Evolutionary conservation across 306 rosid genomes (phyloP).

Genomic region (Herpetospermum pedunculosum): DNA sequence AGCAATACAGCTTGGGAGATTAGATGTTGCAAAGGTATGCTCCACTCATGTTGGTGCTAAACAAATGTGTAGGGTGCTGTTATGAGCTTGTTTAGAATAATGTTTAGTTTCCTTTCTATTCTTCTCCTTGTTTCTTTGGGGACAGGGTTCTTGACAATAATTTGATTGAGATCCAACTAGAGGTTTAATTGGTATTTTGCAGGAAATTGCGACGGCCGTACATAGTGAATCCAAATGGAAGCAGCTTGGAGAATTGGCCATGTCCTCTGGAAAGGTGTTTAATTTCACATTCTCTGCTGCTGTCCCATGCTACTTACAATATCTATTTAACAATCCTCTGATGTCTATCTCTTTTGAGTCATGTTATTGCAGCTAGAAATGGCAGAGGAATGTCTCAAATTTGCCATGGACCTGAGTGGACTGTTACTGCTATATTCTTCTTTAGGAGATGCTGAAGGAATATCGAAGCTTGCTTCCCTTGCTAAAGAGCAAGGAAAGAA

Average conservation of each 20-base stretch:
- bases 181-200: constrained; percentile 2
- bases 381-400: constrained; percentile 92
- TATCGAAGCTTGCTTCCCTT: constrained; percentile 69
- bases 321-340: not conserved
- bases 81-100: not conserved
- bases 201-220: constrained; percentile 73
- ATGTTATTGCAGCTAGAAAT: constrained; percentile 72
- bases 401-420: constrained; percentile 96
- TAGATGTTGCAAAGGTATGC: constrained; percentile 89
- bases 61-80: not conserved
- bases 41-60: constrained; percentile 6
- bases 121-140: not conserved
- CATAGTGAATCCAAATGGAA: constrained; percentile 94
- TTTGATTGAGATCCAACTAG: not conserved
- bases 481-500: constrained; percentile 99
- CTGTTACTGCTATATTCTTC: constrained; percentile 94
- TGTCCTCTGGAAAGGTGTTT: constrained; percentile 83
- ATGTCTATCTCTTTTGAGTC: not conserved
- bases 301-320: not conserved
- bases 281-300: not conserved
- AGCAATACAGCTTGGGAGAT: constrained; percentile 84
- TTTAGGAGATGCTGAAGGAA: constrained; percentile 93
- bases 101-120: not conserved
- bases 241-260: constrained; percentile 85
- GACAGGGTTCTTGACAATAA: not conserved